Evolutionary conservation across 2,329 filamentous ascomycete genomes (phyloP).

Genomic region (Aureobasidium lini): DNA sequence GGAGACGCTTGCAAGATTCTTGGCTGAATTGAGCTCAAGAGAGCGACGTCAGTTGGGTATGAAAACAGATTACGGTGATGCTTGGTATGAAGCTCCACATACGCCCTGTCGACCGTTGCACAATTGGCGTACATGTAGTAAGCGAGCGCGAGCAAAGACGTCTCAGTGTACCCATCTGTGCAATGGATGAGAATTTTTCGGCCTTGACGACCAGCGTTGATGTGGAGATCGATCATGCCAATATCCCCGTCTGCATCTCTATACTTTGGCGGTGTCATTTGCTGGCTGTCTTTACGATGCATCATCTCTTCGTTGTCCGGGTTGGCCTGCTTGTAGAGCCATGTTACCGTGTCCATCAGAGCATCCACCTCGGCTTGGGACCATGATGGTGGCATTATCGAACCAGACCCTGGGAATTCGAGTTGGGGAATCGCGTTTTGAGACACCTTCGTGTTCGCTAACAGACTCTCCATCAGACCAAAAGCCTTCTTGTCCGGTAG

Average conservation of each 20-base stretch:
- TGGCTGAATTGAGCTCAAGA: slow-evolving; percentile 69
- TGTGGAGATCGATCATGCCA: slow-evolving; percentile 38
- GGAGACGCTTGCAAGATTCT: slow-evolving; percentile 69
- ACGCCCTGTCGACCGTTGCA: slow-evolving; percentile 71
- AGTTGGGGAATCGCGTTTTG: slow-evolving; percentile 48
- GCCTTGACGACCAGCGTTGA: slow-evolving; percentile 29
- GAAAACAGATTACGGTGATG: slow-evolving; percentile 92
- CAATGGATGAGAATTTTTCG: slow-evolving; percentile 84
- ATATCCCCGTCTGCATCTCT: slow-evolving; percentile 49
- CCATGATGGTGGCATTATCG: slow-evolving; percentile 76
- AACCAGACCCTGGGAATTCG: slow-evolving; percentile 92
- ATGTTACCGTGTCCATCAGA: slow-evolving; percentile 78
- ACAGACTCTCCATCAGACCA: slow-evolving; percentile 52
- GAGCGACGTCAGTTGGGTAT: slow-evolving; percentile 79
- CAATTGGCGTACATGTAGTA: slow-evolving; percentile 93
- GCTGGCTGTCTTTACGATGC: slow-evolving; percentile 37
- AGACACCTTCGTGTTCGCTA: slow-evolving; percentile 20
- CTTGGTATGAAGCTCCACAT: slow-evolving; percentile 73
- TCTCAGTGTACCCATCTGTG: slow-evolving; percentile 92
- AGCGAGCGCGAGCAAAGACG: slow-evolving; percentile 76
- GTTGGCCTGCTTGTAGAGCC: slow-evolving; percentile 79
- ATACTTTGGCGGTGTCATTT: slow-evolving; percentile 25
- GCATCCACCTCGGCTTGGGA: slow-evolving; percentile 76
- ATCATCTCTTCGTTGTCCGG: slow-evolving; percentile 15
- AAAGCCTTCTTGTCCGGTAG: slow-evolving; percentile 64